These are phyloP conservation scores for Edaphochlamys debaryana DNA, from an alignment of 139 green algal species.

Conservation along the genomic window DNA sequence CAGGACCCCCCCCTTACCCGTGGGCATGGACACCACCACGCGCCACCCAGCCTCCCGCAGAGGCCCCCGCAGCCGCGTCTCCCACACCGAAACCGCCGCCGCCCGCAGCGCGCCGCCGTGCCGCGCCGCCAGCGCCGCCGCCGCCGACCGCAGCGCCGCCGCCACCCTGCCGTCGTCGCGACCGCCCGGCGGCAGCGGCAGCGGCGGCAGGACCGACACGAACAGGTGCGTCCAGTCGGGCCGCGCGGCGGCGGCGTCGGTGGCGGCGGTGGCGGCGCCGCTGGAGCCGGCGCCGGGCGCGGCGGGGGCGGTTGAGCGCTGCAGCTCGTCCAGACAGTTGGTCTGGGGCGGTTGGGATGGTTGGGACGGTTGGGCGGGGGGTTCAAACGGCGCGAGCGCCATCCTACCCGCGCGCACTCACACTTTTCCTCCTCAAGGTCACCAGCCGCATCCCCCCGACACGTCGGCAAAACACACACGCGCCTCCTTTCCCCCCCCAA, in stretches of 20 bases:
- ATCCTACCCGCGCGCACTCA: too few species aligned
- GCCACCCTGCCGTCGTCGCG: slow-evolving; percentile 68
- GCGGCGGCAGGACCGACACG: slow-evolving; percentile 55
- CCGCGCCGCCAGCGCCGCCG: slow-evolving; percentile 62
- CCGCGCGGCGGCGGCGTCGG: slow-evolving; percentile 20
- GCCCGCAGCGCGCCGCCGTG: slow-evolving; percentile 54
- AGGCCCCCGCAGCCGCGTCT: slow-evolving; percentile 77
- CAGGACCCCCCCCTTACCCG: slow-evolving; percentile 47
- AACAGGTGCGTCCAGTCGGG: slow-evolving; percentile 92
- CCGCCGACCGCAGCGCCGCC: slow-evolving; percentile 69
- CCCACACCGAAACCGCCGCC: slow-evolving; percentile 84
- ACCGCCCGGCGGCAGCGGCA: slow-evolving; percentile 41
- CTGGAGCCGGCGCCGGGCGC: not conserved
- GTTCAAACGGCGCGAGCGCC: too few species aligned
- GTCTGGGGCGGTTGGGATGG: slow-evolving; percentile 52
- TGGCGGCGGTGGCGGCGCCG: slow-evolving; percentile 4
- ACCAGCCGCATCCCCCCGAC: too few species aligned
- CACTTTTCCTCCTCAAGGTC: too few species aligned
- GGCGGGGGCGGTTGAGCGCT: slow-evolving; percentile 16
- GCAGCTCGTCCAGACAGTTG: slow-evolving; percentile 73
- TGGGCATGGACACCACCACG: slow-evolving; percentile 85
- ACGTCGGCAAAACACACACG: too few species aligned
- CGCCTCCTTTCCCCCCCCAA: too few species aligned
- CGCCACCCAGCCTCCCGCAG: slow-evolving; percentile 77
- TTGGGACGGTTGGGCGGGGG: too few species aligned